phyloP scores from a whole-genome alignment of 176 grass and related monocot species.

The Cenchrus fungigraminus region DNA sequence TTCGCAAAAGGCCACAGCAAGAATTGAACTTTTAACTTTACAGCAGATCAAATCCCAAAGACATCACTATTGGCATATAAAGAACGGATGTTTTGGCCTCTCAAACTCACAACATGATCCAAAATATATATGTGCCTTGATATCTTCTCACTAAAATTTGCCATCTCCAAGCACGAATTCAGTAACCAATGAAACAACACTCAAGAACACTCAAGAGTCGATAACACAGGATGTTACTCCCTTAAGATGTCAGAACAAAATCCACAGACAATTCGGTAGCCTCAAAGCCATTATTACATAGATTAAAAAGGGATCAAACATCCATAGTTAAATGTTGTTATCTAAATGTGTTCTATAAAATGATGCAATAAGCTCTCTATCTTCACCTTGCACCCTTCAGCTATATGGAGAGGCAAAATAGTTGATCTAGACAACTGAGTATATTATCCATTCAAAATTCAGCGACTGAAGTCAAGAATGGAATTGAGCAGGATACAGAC shows the following conservation, averaged over 20 bases:
- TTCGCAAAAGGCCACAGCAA: not conserved
- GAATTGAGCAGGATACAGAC: not conserved
- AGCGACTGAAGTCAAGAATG: not conserved
- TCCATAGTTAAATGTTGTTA: not conserved
- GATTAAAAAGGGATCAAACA: conserved; percentile 8
- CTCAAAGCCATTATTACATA: conserved; percentile 18
- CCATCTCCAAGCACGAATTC: not conserved
- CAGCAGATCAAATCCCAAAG: not conserved
- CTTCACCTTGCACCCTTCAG: not conserved
- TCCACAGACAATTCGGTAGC: not conserved
- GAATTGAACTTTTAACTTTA: conserved; percentile 2
- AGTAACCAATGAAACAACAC: not conserved
- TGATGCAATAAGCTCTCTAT: not conserved
- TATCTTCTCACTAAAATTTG: not conserved
- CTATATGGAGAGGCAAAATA: not conserved
- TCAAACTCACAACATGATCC: not conserved
- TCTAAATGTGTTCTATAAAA: not conserved
- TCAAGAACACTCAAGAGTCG: not conserved
- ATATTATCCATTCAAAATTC: not conserved
- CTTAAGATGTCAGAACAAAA: conserved; percentile 2
- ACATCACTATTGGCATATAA: not conserved
- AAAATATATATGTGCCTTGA: not conserved
- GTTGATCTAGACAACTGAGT: not conserved
- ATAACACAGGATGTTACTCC: not conserved
- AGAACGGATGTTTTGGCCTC: not conserved